phyloP scores from a whole-genome alignment of 768 basidiomycete genomes.

The Boletellus ananiceps region DNA sequence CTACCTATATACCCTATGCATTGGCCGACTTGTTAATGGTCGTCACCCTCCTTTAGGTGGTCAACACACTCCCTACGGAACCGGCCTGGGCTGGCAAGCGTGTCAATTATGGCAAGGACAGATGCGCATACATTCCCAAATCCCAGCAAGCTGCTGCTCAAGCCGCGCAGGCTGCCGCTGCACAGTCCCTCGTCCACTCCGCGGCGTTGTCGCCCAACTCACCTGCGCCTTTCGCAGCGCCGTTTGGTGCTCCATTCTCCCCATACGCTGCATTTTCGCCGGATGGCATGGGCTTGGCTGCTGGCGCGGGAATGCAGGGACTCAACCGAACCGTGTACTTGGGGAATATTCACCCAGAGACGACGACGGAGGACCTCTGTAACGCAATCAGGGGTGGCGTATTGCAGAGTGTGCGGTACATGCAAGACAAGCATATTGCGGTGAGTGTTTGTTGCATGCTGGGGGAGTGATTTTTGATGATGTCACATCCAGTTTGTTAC shows the following conservation, averaged over 20 bases:
- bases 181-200: constrained; percentile 59
- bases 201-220: constrained; percentile 35
- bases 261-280: constrained; percentile 52
- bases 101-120: constrained; percentile 98
- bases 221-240: constrained; percentile 31
- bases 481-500: constrained; percentile 71
- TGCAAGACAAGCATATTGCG: constrained; percentile 97
- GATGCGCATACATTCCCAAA: constrained; percentile 96
- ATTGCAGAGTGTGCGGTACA: constrained; percentile 89
- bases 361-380: constrained; percentile 90
- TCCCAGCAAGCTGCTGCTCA: constrained; percentile 87
- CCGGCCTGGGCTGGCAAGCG: constrained; percentile 93
- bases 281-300: constrained; percentile 32
- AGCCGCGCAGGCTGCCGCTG: constrained; percentile 82
- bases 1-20: not conserved
- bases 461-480: constrained; percentile 1
- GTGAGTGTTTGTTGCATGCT: constrained; percentile 41
- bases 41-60: constrained; percentile 53
- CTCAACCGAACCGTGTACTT: constrained; percentile 93
- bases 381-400: constrained; percentile 97
- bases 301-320: constrained; percentile 40
- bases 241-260: constrained; percentile 36
- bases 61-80: constrained; percentile 87
- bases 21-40: constrained; percentile 2
- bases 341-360: constrained; percentile 96